Percentiles rank a stretch among this genome's conserved stretches.
phyloP scores from a whole-genome alignment of 2,329 filamentous ascomycete genomes.

The Pseudogymnoascus sp. region DNA sequence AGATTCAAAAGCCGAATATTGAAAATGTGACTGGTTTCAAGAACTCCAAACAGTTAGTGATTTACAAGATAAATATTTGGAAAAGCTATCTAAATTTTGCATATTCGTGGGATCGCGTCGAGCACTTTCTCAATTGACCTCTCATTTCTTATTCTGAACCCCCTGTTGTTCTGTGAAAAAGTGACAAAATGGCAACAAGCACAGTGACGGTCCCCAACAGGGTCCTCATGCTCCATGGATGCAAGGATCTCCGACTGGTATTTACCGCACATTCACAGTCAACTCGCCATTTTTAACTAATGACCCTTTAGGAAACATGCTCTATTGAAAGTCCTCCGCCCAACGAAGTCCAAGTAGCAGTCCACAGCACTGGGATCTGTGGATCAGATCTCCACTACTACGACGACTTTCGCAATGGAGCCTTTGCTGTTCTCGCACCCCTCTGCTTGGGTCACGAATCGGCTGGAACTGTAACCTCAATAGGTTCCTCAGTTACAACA shows the following conservation, averaged over 20 bases:
- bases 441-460: constrained; percentile 95
- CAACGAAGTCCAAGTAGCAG: constrained; percentile 70
- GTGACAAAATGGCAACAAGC: neutral
- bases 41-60: neutral
- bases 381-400: constrained; percentile 97
- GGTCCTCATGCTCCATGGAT: constrained; percentile 22
- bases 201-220: neutral
- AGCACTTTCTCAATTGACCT: neutral
- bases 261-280: constrained; percentile 4
- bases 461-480: constrained; percentile 71
- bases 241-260: constrained; percentile 27
- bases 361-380: constrained; percentile 93
- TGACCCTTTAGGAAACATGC: constrained; percentile 16
- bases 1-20: neutral
- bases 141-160: neutral
- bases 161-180: neutral
- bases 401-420: constrained; percentile 89
- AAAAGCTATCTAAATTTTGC: neutral
- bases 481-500: constrained; percentile 66
- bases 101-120: neutral
- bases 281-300: constrained; percentile 2
- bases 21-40: neutral
- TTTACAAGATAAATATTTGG: neutral
- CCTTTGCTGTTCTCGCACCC: constrained; percentile 82
- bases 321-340: constrained; percentile 19